A percentile compares a stretch with the other conserved stretches of the same genome.
These are phyloP conservation scores for Lichtheimia ramosa DNA, from an alignment of 371 early-diverging fungal genomes.

Conservation along the genomic window DNA sequence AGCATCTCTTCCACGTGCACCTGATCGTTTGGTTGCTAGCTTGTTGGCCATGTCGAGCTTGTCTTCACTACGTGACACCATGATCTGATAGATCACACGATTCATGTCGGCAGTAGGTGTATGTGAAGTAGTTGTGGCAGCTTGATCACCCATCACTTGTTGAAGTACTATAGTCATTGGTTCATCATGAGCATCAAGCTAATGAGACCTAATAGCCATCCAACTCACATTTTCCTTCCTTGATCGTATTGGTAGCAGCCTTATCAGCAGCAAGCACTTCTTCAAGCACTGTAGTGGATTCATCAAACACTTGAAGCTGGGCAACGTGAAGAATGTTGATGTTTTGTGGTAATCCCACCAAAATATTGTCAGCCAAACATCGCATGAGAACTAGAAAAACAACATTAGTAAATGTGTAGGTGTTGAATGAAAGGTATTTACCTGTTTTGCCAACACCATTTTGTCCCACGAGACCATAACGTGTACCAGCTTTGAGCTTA, in stretches of 20 bases:
- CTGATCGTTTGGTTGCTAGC: slow-evolving; percentile 74
- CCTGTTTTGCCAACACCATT: slow-evolving; percentile 94
- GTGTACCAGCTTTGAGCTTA: slow-evolving; percentile 57
- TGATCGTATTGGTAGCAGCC: slow-evolving; percentile 36
- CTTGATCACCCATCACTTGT: slow-evolving; percentile 31
- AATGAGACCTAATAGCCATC: too few relatives aligned
- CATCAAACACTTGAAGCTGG: slow-evolving; percentile 61
- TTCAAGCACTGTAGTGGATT: slow-evolving; percentile 55
- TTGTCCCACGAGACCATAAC: slow-evolving; percentile 81
- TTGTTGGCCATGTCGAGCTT: slow-evolving; percentile 56
- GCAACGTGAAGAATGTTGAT: slow-evolving; percentile 78
- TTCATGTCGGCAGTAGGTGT: slow-evolving; percentile 21
- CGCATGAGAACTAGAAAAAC: slow-evolving; percentile 61
- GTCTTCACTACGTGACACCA: slow-evolving; percentile 32
- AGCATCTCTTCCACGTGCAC: slow-evolving; percentile 78
- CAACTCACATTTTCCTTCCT: slow-evolving; percentile 36
- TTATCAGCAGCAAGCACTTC: slow-evolving; percentile 75
- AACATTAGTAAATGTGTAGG: neutral
- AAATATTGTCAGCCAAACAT: slow-evolving; percentile 66
- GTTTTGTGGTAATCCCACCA: slow-evolving; percentile 82
- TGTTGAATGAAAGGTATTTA: slow-evolving; percentile 6
- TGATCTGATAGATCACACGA: slow-evolving; percentile 27
- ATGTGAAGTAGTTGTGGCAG: neutral
- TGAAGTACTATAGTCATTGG: slow-evolving; percentile 29
- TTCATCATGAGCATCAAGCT: too few relatives aligned